Evolutionary conservation across 2,329 filamentous ascomycete genomes (phyloP), one percentile per base, ranked within the genome.

Genomic region (Cercospora nicotianae): DNA sequence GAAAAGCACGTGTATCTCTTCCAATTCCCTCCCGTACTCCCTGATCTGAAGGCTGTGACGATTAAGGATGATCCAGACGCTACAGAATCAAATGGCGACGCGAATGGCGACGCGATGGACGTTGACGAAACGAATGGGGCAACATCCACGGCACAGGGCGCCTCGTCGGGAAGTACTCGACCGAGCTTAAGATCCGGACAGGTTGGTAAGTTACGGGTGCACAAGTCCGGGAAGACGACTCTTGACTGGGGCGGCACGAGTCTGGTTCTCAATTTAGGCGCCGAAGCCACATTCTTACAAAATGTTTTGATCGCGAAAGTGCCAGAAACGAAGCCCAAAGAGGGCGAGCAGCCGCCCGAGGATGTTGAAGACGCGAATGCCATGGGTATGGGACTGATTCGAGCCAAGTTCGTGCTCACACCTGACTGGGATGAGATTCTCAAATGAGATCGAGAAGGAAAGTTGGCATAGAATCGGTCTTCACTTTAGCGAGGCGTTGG

Each of bases 21-120:
- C 76, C 88, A 90, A 76, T 85, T 90, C 73, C 88, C 88, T 12
- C 87, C 88, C 0, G 82, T 88, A 67, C 84, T 89, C 3, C 88
- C 88, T 5, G 84, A 85, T 67, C 82, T 90, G 26, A 72, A 80
- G 39, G 74, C 82, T 9, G 79, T 82, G 1, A 74, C 53, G 12
- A 71, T 77, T 39, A 77, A 79, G 63, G 67, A 72, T 30, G 76
- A 79, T 26, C 64, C 71, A 28, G 73, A 74, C 64, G 61, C 72
- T 67, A 61, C 69, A 30, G 64, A 67, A 30, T 63, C 66, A 26
- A 60, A 63, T 10, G 62, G 62, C 1, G 51, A 53, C 9, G 63
- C 6, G 10, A 23, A 36, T 16, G 61, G 31, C 62, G 73, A 74
- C 13, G 51, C 69, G 9, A 75, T 75, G 73, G 67, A 73, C 28